These are phyloP conservation scores for Exophiala oligosperma DNA, from an alignment of 2,329 filamentous ascomycete species.

Conservation along the genomic window DNA sequence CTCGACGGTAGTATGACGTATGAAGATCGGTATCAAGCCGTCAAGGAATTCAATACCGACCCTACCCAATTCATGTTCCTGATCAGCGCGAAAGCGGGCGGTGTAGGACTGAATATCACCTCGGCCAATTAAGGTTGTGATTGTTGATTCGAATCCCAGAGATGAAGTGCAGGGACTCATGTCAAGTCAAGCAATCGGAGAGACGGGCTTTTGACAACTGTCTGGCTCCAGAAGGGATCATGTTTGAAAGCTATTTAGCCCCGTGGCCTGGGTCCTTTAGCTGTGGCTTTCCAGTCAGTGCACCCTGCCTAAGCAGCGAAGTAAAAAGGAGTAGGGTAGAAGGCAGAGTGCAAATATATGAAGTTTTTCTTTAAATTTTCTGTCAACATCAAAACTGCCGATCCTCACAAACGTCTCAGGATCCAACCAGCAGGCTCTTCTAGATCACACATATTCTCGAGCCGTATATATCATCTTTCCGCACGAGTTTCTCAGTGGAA, in stretches of 20 bases:
- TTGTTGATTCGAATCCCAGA: constrained; percentile 77
- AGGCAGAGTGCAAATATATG: no score
- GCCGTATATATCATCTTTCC: no score
- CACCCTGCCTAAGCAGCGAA: no score
- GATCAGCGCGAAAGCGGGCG: constrained; percentile 90
- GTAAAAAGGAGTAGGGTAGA: no score
- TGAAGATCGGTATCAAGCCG: constrained; percentile 76
- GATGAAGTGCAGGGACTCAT: no score
- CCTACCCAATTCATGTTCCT: constrained; percentile 88
- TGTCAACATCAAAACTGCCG: no score
- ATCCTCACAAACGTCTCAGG: no score
- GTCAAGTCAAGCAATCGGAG: not conserved
- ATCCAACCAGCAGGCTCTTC: no score
- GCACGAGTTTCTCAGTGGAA: no score
- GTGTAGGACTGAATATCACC: constrained; percentile 93
- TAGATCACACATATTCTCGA: no score
- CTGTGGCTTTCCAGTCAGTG: not conserved
- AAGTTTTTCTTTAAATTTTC: no score
- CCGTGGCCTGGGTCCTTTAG: not conserved
- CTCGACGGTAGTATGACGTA: constrained; percentile 82
- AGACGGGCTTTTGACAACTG: not conserved
- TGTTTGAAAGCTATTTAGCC: not conserved
- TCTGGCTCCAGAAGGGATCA: not conserved
- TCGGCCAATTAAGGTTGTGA: constrained; percentile 95
- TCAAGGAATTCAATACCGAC: constrained; percentile 90